Evolutionary conservation across 2,329 filamentous ascomycete species (phyloP).

Genomic region (Stachybotrys echinatus): DNA sequence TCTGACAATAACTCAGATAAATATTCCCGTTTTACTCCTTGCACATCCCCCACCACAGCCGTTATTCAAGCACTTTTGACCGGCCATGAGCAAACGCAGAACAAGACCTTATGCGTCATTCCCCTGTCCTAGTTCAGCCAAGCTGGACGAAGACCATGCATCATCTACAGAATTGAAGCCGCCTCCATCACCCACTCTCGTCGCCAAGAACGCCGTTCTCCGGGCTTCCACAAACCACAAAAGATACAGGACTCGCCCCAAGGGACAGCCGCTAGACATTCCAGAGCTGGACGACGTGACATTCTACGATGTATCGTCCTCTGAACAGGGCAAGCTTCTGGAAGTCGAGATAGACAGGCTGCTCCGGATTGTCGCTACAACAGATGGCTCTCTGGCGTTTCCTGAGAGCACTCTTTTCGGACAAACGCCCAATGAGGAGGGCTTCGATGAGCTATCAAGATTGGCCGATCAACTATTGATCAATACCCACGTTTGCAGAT

Average conservation of each 20-base stretch:
- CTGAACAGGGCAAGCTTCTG: not conserved
- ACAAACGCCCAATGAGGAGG: not conserved
- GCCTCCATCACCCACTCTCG: not conserved
- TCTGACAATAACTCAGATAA: too few relatives aligned
- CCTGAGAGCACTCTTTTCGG: not conserved
- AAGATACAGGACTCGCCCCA: not conserved
- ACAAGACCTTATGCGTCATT: too few relatives aligned
- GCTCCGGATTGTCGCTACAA: not conserved
- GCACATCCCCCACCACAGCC: too few relatives aligned
- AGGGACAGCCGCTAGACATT: not conserved
- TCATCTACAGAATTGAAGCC: not conserved
- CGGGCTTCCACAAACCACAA: not conserved
- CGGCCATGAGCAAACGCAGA: too few relatives aligned
- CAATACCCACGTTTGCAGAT: not conserved
- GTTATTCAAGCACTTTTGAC: too few relatives aligned
- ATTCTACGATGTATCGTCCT: not conserved
- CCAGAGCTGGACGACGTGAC: not conserved
- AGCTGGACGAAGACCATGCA: not conserved
- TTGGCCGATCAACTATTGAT: not conserved
- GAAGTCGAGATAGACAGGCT: not conserved
- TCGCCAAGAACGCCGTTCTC: not conserved
- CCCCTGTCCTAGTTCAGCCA: too few relatives aligned
- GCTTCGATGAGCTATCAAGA: not conserved
- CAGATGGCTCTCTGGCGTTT: not conserved
- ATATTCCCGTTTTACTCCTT: too few relatives aligned